Base-by-base conservation (phyloP, 192 early-diverging fungal species). In the Dissophora ornata region DNA sequence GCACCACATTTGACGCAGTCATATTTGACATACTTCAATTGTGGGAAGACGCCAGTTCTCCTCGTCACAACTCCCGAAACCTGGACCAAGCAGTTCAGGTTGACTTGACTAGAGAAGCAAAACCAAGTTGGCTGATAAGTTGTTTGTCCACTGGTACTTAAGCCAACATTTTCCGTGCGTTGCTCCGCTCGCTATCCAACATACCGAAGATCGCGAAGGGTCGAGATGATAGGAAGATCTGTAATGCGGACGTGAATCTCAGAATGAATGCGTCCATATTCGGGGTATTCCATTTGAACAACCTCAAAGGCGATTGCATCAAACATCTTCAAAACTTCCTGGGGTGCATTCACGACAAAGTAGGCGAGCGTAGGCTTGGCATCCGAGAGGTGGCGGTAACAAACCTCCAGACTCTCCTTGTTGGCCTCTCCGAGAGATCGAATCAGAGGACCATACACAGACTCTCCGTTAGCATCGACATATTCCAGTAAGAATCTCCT, bases 11-110 rank as follows among this genome's bases (percentile, higher is more conserved):
- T 97, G 34, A 84, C 87, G 70, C 97, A 99, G 81, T 96, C 92
- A 75, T 94, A 98, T 80, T 96, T 97, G 41, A 98, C 94, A 71
- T 93, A 95, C 81, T 96, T 98, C 48, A 99, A 86, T 80, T 99
- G 97, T 32, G 97, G 96, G 70, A 97, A 99, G 16, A 99, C 96
- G 28, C 93, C 93, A 1, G 96, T 95, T 57, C 97, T 90, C 22
- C 94, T 83, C 6, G 94, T 97, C 10, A 99, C 95, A 0, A 97
- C 95, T 61, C 97, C 97, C 30, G 89, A 84, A 8, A 99, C 91
- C 21, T 94, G 88, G 32, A 99, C 92, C 21, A 99, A 83, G 42
- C 90, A 93, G 85, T 98, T 98, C 41, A 99, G 81, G 80, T 98
- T 92, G 22, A 84, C 78, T 83, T 98, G 96, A 60, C 97, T 82